Percentiles rank a stretch among this genome's conserved stretches.
These are phyloP conservation scores for Pestalotiopsis sp. DNA, from an alignment of 2,329 filamentous ascomycete species.

Conservation along the genomic window DNA sequence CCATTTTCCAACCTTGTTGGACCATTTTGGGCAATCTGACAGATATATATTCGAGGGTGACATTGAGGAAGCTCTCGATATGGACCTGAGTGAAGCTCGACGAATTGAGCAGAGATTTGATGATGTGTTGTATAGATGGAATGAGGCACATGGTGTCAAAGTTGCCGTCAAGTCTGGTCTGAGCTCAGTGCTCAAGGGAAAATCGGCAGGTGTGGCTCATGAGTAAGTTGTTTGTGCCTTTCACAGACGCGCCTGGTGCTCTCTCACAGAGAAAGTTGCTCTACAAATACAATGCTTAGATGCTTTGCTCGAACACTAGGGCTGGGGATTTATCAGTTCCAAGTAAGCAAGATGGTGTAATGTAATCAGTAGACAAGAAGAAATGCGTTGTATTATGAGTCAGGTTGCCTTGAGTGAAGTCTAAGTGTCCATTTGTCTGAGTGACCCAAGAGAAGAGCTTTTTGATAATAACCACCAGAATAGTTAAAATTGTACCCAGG, in stretches of 20 bases:
- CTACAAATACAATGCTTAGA: neutral
- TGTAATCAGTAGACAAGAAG: no score
- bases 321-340: no score
- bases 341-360: no score
- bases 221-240: neutral
- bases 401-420: no score
- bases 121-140: slow-evolving; percentile 20
- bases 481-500: no score
- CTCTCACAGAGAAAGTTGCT: neutral
- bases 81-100: slow-evolving; percentile 26
- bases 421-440: no score
- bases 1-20: slow-evolving; percentile 16
- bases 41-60: slow-evolving; percentile 27
- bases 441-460: no score
- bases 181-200: slow-evolving; percentile 19
- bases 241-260: neutral
- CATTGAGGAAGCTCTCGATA: slow-evolving; percentile 29
- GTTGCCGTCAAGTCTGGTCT: slow-evolving; percentile 20
- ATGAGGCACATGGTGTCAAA: slow-evolving; percentile 14
- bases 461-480: no score
- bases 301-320: neutral
- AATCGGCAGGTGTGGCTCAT: neutral
- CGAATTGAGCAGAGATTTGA: slow-evolving; percentile 26
- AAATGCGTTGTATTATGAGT: no score
- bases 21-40: slow-evolving; percentile 23